Evolutionary conservation across 176 grass and related monocot species (phyloP), one percentile per base, ranked within the genome.

Genomic region (Otatea glauca): DNA sequence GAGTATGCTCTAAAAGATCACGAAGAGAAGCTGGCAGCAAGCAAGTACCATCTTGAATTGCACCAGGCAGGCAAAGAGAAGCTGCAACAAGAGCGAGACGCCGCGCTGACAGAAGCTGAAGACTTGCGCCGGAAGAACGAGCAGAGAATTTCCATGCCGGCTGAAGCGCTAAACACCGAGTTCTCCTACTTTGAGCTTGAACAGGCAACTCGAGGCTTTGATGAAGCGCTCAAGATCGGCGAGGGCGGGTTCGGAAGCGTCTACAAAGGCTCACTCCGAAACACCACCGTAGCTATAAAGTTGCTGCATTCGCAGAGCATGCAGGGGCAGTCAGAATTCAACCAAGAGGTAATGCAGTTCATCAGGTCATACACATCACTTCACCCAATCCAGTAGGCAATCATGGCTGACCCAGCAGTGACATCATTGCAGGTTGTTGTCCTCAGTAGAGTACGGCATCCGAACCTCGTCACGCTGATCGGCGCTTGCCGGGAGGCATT

Each of bases 391-490:
- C 50, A 18, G 50, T 7, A 18, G 50, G 50, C 18, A 10, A 23
- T 37, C 35, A 60, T 69, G 41, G 38, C n/a, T 81, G 10, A 63
- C 16, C 42, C 42, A 55, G 25, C 24, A 85, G 41, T 42, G n/a
- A 54, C n/a, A 56, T 29, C 55, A 69, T 20, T 79, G 74, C 80
- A 94, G 89, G 69, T 91, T 72, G 70, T 70, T 37, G 81, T 94
- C 16, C 83, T 91, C 6, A 79, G 75, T 67, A 91, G 85, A 75
- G 83, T 85, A 32, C 76, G 92, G 76, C 92, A 94, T 50, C 89
- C 92, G n/a, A 94, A 91, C 56, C 80, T 94, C 38, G 72, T 91
- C 35, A 85, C 81, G 24, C 84, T 94, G 35, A 87, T 94, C 18
- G 89, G 92, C 20, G 42, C 86, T 23, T 94, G 89, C 76, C 50